Evolutionary conservation across 2,329 filamentous ascomycete species (phyloP).

Genomic region (Penicillium sp.): DNA sequence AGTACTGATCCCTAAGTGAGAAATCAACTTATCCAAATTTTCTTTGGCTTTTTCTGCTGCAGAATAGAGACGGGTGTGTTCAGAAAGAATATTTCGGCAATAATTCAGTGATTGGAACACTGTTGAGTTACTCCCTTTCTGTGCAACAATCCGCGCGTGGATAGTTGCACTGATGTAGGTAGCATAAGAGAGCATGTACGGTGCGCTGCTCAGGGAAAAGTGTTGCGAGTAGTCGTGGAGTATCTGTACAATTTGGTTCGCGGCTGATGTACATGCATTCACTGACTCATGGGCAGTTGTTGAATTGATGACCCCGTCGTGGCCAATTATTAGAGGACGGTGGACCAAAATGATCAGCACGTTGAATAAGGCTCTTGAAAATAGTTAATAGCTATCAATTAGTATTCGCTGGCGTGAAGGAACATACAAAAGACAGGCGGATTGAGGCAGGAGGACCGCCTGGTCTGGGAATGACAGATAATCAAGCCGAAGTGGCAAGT

Average conservation of each 20-base stretch:
- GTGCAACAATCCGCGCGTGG: conserved; percentile 50
- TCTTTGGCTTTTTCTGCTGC: conserved; percentile 24
- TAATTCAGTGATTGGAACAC: conserved; percentile 27
- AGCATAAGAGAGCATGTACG: conserved; percentile 53
- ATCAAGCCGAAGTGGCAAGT: conserved; percentile 24
- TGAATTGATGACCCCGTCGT: conserved; percentile 13
- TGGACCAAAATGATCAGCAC: conserved; percentile 46
- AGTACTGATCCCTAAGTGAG: conserved; percentile 18
- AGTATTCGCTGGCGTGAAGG: neutral
- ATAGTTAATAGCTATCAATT: conserved; percentile 5
- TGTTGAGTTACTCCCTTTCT: conserved; percentile 21
- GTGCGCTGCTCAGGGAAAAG: conserved; percentile 43
- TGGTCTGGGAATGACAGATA: conserved; percentile 20
- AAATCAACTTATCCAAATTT: conserved; percentile 21
- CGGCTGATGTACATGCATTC: conserved; percentile 34
- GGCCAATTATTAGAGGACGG: conserved; percentile 39
- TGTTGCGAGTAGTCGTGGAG: conserved; percentile 38
- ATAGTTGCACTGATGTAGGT: conserved; percentile 57
- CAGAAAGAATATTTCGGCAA: conserved; percentile 20
- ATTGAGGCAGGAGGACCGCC: conserved; percentile 22
- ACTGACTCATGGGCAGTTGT: conserved; percentile 27
- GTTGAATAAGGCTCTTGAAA: conserved; percentile 34
- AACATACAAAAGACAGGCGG: conserved; percentile 22
- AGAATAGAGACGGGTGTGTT: conserved; percentile 22
- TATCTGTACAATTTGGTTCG: conserved; percentile 38